Conservation (phyloP, 176 grass and related monocot species). For the Hyparrhenia diplandra region DNA sequence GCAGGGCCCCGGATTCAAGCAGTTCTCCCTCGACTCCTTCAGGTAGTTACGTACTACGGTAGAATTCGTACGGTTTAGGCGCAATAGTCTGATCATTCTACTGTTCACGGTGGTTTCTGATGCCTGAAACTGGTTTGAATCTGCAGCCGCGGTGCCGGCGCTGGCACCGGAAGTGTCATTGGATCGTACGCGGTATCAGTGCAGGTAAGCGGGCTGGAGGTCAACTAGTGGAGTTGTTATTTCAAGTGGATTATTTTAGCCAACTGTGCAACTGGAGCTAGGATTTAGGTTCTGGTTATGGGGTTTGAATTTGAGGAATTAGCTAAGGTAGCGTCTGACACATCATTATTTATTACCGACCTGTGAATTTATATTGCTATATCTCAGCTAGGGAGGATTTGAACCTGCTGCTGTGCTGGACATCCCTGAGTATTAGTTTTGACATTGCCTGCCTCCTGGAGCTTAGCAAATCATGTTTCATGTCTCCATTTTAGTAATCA, state of each 20-base stretch:
- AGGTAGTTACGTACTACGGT: conserved; percentile 28
- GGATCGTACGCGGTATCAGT: conserved; percentile 84
- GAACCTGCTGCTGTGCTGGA: neutral
- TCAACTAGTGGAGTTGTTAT: neutral
- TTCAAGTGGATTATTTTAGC: neutral
- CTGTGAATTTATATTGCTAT: neutral
- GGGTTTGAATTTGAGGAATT: conserved; percentile 5
- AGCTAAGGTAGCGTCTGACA: neutral
- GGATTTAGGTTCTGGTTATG: conserved; percentile 7
- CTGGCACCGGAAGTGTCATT: conserved; percentile 64
- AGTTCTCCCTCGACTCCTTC: conserved; percentile 63
- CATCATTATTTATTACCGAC: neutral
- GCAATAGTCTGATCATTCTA: neutral
- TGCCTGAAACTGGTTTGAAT: conserved; percentile 20
- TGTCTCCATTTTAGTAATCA: neutral
- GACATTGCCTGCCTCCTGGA: neutral
- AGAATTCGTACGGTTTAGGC: neutral
- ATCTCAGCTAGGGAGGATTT: neutral
- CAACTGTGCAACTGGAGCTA: neutral
- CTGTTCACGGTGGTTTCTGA: conserved; percentile 14
- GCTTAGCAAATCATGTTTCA: neutral
- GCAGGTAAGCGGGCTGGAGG: conserved; percentile 42
- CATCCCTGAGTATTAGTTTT: neutral
- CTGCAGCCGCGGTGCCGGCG: conserved; percentile 50
- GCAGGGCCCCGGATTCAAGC: conserved; percentile 45